Percentiles rank a stretch among this genome's conserved stretches.
Conservation (phyloP, 306 rosid genomes). For the Rosa rugosa region DNA sequence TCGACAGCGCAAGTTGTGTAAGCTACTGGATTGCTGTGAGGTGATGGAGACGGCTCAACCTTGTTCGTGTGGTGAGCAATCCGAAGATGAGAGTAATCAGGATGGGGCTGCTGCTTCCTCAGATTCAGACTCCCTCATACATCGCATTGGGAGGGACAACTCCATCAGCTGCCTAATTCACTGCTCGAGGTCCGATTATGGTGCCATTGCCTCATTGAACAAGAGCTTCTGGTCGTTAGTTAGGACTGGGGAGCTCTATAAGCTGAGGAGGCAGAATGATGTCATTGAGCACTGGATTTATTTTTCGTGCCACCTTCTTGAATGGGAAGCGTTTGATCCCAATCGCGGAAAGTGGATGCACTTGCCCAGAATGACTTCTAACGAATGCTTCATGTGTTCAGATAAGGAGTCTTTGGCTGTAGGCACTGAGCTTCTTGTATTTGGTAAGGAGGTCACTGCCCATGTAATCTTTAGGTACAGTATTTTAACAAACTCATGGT, state of each 20-base stretch:
- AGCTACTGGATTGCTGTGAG: slow-evolving; percentile 41
- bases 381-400: slow-evolving; percentile 82
- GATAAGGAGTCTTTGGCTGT: slow-evolving; percentile 97
- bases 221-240: slow-evolving; percentile 62
- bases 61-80: slow-evolving; percentile 34
- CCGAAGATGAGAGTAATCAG: slow-evolving; percentile 29
- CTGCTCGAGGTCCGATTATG: slow-evolving; percentile 84
- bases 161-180: slow-evolving; percentile 70
- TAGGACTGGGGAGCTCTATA: slow-evolving; percentile 73
- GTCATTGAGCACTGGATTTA: slow-evolving; percentile 90
- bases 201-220: slow-evolving; percentile 65
- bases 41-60: slow-evolving; percentile 32
- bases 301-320: slow-evolving; percentile 71
- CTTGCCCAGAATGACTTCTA: slow-evolving; percentile 81
- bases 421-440: slow-evolving; percentile 93
- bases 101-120: slow-evolving; percentile 49
- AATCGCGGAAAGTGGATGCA: slow-evolving; percentile 71
- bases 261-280: slow-evolving; percentile 63
- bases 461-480: slow-evolving; percentile 80
- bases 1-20: slow-evolving; percentile 47
- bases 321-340: slow-evolving; percentile 96
- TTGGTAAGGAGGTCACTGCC: slow-evolving; percentile 69
- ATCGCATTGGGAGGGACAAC: slow-evolving; percentile 69
- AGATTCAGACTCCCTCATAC: slow-evolving; percentile 56
- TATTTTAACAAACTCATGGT: slow-evolving; percentile 84